These are phyloP conservation scores for Trichoderma brevicompactum DNA, from an alignment of 2,329 filamentous ascomycete genomes.

Conservation along the genomic window DNA sequence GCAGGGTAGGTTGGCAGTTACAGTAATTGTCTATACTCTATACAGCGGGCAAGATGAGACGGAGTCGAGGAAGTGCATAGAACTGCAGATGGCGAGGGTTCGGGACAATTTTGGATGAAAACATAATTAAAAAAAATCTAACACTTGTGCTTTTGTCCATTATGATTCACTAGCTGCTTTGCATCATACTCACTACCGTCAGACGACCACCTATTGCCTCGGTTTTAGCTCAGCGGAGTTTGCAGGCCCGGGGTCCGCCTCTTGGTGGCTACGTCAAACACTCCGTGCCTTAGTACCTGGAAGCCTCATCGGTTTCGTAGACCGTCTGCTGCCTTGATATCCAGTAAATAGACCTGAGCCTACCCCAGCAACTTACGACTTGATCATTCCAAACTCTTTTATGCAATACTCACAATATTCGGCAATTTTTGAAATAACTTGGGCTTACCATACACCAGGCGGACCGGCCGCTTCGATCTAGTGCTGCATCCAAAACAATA, in stretches of 20 bases:
- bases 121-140: too few relatives aligned
- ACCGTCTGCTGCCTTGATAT: conserved; percentile 27
- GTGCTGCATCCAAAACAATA: background rate
- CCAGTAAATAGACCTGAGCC: background rate
- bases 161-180: too few relatives aligned
- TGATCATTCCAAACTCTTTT: background rate
- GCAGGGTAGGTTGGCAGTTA: conserved; percentile 13
- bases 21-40: background rate
- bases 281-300: background rate
- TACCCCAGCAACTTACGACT: background rate
- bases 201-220: background rate
- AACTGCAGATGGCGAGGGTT: too few relatives aligned
- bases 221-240: conserved; percentile 13
- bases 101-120: too few relatives aligned
- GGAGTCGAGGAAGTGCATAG: background rate
- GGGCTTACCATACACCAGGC: too few relatives aligned
- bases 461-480: too few relatives aligned
- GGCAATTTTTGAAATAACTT: too few relatives aligned
- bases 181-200: too few relatives aligned
- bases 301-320: conserved; percentile 28
- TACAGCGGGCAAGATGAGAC: background rate
- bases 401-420: background rate
- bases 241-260: conserved; percentile 3
- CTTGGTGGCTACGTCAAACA: background rate
- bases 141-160: too few relatives aligned